Percentiles rank a stretch among this genome's conserved stretches.
Evolutionary conservation across 2,329 filamentous ascomycete species (phyloP).

Genomic region (Dactylellina drechsleri): DNA sequence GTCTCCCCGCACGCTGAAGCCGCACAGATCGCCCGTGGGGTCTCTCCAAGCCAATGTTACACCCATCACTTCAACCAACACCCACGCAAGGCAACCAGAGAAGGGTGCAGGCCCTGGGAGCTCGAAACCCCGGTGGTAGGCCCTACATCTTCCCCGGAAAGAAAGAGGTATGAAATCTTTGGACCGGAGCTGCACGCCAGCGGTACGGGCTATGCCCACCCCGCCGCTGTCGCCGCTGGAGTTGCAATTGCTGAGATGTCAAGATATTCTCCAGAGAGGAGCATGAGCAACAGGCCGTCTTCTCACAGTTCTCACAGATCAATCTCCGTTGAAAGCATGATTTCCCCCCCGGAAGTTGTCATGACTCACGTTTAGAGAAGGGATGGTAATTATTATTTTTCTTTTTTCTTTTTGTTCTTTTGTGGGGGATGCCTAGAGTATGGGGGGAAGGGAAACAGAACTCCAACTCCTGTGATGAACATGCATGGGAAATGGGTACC

Average conservation of each 20-base stretch:
- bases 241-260: slow-evolving; percentile 53
- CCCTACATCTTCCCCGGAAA: slow-evolving; percentile 39
- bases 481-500: slow-evolving; percentile 56
- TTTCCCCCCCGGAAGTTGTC: slow-evolving; percentile 53
- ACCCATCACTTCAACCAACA: slow-evolving; percentile 54
- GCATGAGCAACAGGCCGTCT: slow-evolving; percentile 50
- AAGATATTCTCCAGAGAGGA: slow-evolving; percentile 55
- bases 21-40: slow-evolving; percentile 53
- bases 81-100: slow-evolving; percentile 55
- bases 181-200: slow-evolving; percentile 50
- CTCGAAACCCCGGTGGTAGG: slow-evolving; percentile 36
- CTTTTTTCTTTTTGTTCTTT: slow-evolving; percentile 28
- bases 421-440: slow-evolving; percentile 37
- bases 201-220: slow-evolving; percentile 38
- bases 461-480: slow-evolving; percentile 28
- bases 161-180: slow-evolving; percentile 52
- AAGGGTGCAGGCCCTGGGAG: slow-evolving; percentile 51
- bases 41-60: slow-evolving; percentile 45
- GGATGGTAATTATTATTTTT: neutral
- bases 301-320: slow-evolving; percentile 56
- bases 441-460: slow-evolving; percentile 8
- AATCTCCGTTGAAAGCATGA: slow-evolving; percentile 56
- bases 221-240: slow-evolving; percentile 46
- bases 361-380: slow-evolving; percentile 52
- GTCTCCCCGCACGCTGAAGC: slow-evolving; percentile 57